phyloP scores from a whole-genome alignment of 257 asterid genomes.

The Solanum dulcamara region DNA sequence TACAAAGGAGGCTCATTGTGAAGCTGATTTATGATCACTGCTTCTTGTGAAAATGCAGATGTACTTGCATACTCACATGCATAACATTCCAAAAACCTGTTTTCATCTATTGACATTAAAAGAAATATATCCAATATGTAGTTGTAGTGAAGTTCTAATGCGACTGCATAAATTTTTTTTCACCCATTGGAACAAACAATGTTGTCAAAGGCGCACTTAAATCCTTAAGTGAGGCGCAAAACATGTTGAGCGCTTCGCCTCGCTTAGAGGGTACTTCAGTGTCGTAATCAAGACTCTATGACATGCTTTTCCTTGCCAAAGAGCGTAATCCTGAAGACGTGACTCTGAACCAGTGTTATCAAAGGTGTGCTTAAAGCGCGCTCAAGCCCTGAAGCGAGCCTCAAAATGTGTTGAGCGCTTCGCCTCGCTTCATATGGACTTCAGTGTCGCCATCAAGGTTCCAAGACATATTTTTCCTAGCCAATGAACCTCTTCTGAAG shows the following conservation, averaged over 20 bases:
- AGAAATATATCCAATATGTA: neutral
- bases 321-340: neutral
- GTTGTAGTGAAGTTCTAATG: neutral
- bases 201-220: neutral
- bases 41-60: neutral
- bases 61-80: neutral
- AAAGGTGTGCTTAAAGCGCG: too few relatives aligned
- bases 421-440: too few relatives aligned
- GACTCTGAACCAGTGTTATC: too few relatives aligned
- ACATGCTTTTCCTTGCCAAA: neutral
- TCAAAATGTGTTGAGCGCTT: too few relatives aligned
- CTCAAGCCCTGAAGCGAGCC: too few relatives aligned
- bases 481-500: too few relatives aligned
- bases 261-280: neutral
- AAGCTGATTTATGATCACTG: neutral
- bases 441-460: too few relatives aligned
- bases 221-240: neutral
- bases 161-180: neutral
- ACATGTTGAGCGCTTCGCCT: neutral
- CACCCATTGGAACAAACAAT: neutral
- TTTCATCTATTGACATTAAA: neutral
- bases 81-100: neutral
- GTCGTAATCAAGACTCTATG: neutral
- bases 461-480: too few relatives aligned
- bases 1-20: neutral